Base-by-base conservation (phyloP, 2,329 filamentous ascomycete genomes). In the Fusarium sp. region DNA sequence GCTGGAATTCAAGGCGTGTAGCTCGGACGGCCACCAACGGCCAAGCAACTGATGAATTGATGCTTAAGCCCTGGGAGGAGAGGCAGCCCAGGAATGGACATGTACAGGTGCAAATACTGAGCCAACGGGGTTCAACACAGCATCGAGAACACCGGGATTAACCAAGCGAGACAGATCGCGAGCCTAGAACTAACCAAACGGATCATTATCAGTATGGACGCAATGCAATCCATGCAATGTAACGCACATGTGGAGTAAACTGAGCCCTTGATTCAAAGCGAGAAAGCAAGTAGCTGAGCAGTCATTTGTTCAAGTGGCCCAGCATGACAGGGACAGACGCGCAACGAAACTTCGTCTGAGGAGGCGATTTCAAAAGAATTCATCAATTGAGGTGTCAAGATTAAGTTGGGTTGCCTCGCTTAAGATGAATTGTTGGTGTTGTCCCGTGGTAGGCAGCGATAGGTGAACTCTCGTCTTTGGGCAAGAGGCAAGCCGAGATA, bases 151-250 rank as follows among this genome's bases (percentile, higher is more conserved):
- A 20, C 63, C 52, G 48, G 57, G 50, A 52, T 54, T 59, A 54
- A 39, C 48, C 52, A 42, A 57, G 49, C 58, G 59, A 73, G 53
- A 70, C 62, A 59, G 68, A 59, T 56, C 53, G 45, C 13, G 43
- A 67, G 62, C 54, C 68, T 72, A 40, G 68, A 52, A 66, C 63
- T 51, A 65, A 50, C 58, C 49, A 52, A 54, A 57, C 46, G 48
- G 31, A 50, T 46, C 24, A 26, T 50, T 46, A 28, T 40, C 22
- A 51, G 52, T 50, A 39, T 48, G 34, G 62, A 22, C 44, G 56
- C 45, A 52, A 31, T 31, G 28, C 28, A 31, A 31, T 54, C 52
- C 39, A 63, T 55, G 58, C 49, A 66, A 62, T 60, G 68, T 52
- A 57, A 59, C 69, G 40, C 53, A 63, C 53, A 31, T 31, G 45